Evolutionary conservation across 2,329 filamentous ascomycete species (phyloP).

Genomic region (Alternaria incomplexa): DNA sequence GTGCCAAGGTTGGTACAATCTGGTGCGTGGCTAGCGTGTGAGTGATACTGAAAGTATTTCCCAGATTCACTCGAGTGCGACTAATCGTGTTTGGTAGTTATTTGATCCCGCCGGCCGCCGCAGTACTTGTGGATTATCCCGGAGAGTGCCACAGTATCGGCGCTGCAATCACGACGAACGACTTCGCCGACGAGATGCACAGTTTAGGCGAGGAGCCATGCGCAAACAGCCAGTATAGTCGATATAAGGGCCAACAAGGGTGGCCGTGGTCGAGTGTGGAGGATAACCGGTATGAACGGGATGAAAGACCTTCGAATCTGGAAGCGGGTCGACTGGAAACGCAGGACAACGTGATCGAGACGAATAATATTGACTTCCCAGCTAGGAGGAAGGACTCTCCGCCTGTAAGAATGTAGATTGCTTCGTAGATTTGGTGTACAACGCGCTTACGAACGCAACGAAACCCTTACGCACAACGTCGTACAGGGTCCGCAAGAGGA

Average conservation of each 20-base stretch:
- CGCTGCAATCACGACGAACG: not conserved
- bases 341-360: not conserved
- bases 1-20: not conserved
- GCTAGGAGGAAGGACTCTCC: not conserved
- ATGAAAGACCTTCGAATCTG: not conserved
- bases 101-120: not conserved
- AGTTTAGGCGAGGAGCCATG: not conserved
- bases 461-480: conserved; percentile 2
- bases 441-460: conserved; percentile 1
- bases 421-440: not conserved
- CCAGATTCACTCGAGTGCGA: not conserved
- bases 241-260: not conserved
- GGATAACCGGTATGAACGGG: not conserved
- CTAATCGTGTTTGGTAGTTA: not conserved
- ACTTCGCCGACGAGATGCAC: not conserved
- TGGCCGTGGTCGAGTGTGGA: not conserved
- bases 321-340: not conserved
- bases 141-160: not conserved
- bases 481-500: not conserved
- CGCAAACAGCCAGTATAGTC: not conserved
- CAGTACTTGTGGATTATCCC: not conserved
- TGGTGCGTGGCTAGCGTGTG: not conserved
- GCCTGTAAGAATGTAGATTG: not conserved
- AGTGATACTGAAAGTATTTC: not conserved
- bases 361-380: not conserved